phyloP scores from a whole-genome alignment of 805 yeast species.

The Hanseniaspora singularis region DNA sequence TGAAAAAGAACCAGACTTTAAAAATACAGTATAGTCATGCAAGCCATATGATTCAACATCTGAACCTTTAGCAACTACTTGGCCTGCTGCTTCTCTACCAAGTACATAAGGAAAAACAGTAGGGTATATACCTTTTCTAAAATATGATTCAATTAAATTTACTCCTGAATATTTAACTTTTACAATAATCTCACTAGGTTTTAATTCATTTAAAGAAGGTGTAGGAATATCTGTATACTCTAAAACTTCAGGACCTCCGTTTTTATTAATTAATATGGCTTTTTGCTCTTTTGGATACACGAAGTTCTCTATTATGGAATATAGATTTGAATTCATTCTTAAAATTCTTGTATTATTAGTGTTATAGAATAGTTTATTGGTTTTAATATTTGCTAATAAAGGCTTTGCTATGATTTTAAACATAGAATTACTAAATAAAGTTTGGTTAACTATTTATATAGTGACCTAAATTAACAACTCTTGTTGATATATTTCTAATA shows the following conservation, averaged over 20 bases:
- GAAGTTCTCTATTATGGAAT: constrained; percentile 6
- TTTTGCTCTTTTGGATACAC: constrained; percentile 45
- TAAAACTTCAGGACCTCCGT: constrained; percentile 49
- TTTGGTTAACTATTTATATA: too few species aligned
- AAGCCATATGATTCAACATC: constrained; percentile 42
- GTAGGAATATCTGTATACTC: constrained; percentile 45
- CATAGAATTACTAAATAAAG: too few species aligned
- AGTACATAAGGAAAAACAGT: constrained; percentile 45
- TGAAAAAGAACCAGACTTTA: constrained; percentile 48
- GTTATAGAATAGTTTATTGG: too few species aligned
- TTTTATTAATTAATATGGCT: constrained; percentile 42
- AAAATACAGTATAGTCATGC: constrained; percentile 63
- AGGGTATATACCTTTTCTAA: constrained; percentile 69
- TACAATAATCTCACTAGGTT: constrained; percentile 49
- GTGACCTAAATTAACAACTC: too few species aligned
- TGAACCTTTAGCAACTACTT: constrained; percentile 51
- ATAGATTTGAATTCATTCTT: constrained; percentile 13
- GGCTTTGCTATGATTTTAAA: too few species aligned
- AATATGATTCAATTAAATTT: constrained; percentile 73
- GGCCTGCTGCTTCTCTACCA: constrained; percentile 69
- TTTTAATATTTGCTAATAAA: neutral
- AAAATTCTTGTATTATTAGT: too few species aligned
- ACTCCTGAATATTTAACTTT: constrained; percentile 69
- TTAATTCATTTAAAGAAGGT: constrained; percentile 35
- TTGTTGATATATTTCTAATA: too few species aligned